phyloP scores from a whole-genome alignment of 805 yeast species.

The Cyberlindnera maclurae region DNA sequence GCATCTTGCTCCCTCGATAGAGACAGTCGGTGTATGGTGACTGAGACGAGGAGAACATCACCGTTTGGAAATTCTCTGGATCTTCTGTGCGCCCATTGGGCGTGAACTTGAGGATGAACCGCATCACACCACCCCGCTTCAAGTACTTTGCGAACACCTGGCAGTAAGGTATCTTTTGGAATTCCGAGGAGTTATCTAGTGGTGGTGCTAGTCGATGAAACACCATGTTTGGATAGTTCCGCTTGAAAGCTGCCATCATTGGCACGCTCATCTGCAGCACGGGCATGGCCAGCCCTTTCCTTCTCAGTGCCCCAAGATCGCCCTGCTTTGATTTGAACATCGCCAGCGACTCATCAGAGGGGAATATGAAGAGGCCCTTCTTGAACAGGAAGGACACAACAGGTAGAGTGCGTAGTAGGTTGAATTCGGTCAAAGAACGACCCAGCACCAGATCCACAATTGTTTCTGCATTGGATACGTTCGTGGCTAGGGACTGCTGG shows the following conservation, averaged over 20 bases:
- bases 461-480: conserved; percentile 15
- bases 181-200: conserved; percentile 1
- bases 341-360: conserved; percentile 27
- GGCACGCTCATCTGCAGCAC: conserved; percentile 27
- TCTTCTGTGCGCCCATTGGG: conserved; percentile 16
- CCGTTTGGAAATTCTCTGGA: conserved; percentile 18
- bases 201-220: conserved; percentile 23
- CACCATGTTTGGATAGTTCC: conserved; percentile 23
- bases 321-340: conserved; percentile 23
- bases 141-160: conserved; percentile 22
- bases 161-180: conserved; percentile 28
- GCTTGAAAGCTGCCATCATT: conserved; percentile 26
- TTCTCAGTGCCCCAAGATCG: conserved; percentile 16
- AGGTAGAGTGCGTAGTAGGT: conserved; percentile 25
- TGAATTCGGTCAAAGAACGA: conserved; percentile 17
- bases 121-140: conserved; percentile 18
- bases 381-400: conserved; percentile 27
- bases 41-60: conserved; percentile 25
- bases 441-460: conserved; percentile 21
- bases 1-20: conserved; percentile 25
- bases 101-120: conserved; percentile 26
- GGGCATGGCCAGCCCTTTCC: conserved; percentile 28
- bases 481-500: conserved; percentile 1
- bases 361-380: conserved; percentile 32
- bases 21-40: conserved; percentile 28